Base-by-base conservation (phyloP, 2,329 filamentous ascomycete genomes). In the Colletotrichum endophyticum region DNA sequence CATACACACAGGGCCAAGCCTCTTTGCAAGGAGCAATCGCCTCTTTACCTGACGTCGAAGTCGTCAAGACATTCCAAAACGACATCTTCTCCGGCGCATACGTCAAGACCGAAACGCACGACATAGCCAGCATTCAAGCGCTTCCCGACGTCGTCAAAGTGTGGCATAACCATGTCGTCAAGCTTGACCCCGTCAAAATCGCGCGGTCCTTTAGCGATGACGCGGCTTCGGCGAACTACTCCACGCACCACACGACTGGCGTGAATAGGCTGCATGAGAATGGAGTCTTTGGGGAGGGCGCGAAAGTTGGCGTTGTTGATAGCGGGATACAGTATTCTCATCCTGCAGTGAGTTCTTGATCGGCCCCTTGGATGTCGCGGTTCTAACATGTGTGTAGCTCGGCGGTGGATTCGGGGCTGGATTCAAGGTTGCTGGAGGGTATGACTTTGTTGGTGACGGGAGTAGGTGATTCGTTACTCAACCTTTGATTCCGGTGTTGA, bases 401-500 rank as follows among this genome's bases (percentile, higher is more conserved):
- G 88, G 88, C 19, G 87, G 87, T 7, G 86, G 88, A 62, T 89
- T 88, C 76, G 88, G 88, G 2, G 78, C 81, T 8, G 87, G 87
- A 0, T 89, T 83, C 78, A 83, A 88, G 30, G 85, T 90, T 12
- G 82, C 83, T 6, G 83, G 83, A 69, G 88, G 88, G 1, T 84
- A 83, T 53, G 88, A 89, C 64, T 82, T 89, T 67, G 84, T 87
- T 5, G 87, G 86, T 12, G 85, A 88, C 70, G 78, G 75, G 19
- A 70, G 62, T 22, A 63, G 66, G 75, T 19, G 27, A 39, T 77
- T 9, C 66, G 36, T 4, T 66, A 63, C 62, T 30, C 73, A 8
- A 3, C 12, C 1, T 83, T 82, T 68, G 72, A 67, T 3, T 39
- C 63, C 1, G 73, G 57, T 49, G 39, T 73, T 12, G 80, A 83